Percentiles rank a stretch among this genome's conserved stretches.
phyloP scores from a whole-genome alignment of 345 rosid species.

The Mangifera indica region DNA sequence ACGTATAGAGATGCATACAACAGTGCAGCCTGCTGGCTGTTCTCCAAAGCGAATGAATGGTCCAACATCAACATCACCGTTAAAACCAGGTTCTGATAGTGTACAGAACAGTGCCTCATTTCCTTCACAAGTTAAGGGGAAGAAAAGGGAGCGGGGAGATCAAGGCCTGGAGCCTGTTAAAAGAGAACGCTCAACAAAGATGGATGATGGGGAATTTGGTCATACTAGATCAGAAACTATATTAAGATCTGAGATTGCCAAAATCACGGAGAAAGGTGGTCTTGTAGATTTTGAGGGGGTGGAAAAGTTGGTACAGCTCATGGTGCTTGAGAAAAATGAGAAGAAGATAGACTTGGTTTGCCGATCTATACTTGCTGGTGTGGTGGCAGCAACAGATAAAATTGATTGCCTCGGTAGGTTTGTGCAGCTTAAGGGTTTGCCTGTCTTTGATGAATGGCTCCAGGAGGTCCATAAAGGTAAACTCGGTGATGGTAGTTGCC shows the following conservation, averaged over 20 bases:
- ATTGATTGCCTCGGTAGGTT: slow-evolving; percentile 71
- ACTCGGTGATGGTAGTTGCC: slow-evolving; percentile 60
- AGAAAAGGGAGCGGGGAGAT: slow-evolving; percentile 83
- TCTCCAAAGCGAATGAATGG: slow-evolving; percentile 79
- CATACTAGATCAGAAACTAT: slow-evolving; percentile 44
- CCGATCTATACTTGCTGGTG: slow-evolving; percentile 68
- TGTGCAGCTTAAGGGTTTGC: slow-evolving; percentile 80
- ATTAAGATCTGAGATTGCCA: slow-evolving; percentile 63
- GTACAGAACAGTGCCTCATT: slow-evolving; percentile 56
- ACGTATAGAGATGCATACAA: slow-evolving; percentile 65
- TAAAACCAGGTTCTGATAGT: slow-evolving; percentile 70
- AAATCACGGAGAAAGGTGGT: slow-evolving; percentile 72
- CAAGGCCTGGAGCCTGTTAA: slow-evolving; percentile 63
- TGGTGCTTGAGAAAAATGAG: slow-evolving; percentile 64
- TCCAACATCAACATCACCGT: slow-evolving; percentile 68
- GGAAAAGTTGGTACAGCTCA: slow-evolving; percentile 74
- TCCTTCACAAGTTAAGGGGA: slow-evolving; percentile 75
- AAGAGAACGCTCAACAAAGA: slow-evolving; percentile 55
- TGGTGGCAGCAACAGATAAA: slow-evolving; percentile 77
- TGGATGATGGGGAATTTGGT: slow-evolving; percentile 62
- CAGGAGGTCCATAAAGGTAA: slow-evolving; percentile 93
- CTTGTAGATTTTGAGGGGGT: slow-evolving; percentile 72
- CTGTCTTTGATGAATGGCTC: slow-evolving; percentile 92
- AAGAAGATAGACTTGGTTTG: slow-evolving; percentile 66
- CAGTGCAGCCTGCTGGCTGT: slow-evolving; percentile 71